These are phyloP conservation scores for Epichloe typhina DNA, from an alignment of 2,329 filamentous ascomycete species.

Conservation along the genomic window DNA sequence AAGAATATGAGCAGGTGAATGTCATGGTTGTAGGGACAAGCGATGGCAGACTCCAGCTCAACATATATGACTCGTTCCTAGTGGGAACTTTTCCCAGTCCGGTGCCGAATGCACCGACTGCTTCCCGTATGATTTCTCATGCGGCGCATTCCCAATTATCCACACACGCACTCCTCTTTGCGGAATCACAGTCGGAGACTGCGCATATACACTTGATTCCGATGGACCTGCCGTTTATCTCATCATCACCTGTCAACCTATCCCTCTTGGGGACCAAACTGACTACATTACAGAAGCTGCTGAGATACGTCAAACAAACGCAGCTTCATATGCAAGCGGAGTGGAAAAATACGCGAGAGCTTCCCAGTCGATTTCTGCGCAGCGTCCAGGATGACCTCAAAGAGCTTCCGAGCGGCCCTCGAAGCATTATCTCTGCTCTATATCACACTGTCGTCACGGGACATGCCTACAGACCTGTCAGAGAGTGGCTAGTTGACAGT, in stretches of 20 bases:
- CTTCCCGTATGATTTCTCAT: slow-evolving; percentile 38
- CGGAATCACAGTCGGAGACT: slow-evolving; percentile 19
- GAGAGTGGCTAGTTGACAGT: slow-evolving; percentile 81
- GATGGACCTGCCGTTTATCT: slow-evolving; percentile 73
- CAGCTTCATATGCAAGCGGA: slow-evolving; percentile 68
- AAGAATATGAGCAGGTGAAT: slow-evolving; percentile 62
- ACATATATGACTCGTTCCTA: slow-evolving; percentile 75
- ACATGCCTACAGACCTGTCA: slow-evolving; percentile 59
- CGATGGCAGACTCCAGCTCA: slow-evolving; percentile 60
- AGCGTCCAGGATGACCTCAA: slow-evolving; percentile 65
- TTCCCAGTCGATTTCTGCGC: slow-evolving; percentile 65
- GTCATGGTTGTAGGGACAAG: slow-evolving; percentile 63
- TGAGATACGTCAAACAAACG: slow-evolving; percentile 73
- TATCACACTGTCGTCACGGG: slow-evolving; percentile 80
- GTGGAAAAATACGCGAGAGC: slow-evolving; percentile 69
- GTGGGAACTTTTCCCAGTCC: slow-evolving; percentile 53
- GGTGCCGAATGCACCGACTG: slow-evolving; percentile 14
- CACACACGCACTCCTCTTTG: slow-evolving; percentile 61
- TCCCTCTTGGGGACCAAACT: slow-evolving; percentile 77
- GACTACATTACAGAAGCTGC: slow-evolving; percentile 72
- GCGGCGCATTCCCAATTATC: slow-evolving; percentile 60
- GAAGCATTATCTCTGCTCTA: slow-evolving; percentile 57
- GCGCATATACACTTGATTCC: slow-evolving; percentile 46
- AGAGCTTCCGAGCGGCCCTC: slow-evolving; percentile 41
- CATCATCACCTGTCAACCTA: slow-evolving; percentile 64